A percentile compares a stretch with the other conserved stretches of the same genome.
Evolutionary conservation across 2,329 filamentous ascomycete species (phyloP).

Genomic region (Taxawa tesnikishii): DNA sequence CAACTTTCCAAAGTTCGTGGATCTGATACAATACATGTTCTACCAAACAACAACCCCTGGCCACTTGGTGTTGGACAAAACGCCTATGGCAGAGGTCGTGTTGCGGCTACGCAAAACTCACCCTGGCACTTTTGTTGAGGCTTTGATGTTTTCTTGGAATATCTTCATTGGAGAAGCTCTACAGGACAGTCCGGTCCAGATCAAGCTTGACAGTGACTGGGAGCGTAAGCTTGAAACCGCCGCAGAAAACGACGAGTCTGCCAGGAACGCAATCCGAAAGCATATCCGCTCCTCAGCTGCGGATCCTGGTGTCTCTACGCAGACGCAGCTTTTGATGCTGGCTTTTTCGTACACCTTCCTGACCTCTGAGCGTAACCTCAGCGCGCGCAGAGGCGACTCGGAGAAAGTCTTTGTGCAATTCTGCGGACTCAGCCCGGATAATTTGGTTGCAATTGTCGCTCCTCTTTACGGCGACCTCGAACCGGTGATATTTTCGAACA

Average conservation of each 20-base stretch:
- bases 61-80: conserved; percentile 1
- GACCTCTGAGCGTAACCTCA: background rate
- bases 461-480: conserved; percentile 41
- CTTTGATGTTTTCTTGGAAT: conserved; percentile 56
- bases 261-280: conserved; percentile 45
- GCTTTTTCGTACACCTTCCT: conserved; percentile 6
- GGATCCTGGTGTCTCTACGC: conserved; percentile 13
- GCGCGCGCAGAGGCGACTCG: conserved; percentile 5
- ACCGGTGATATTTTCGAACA: conserved; percentile 56
- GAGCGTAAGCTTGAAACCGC: conserved; percentile 64
- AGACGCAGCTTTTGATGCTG: conserved; percentile 7
- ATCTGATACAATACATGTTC: conserved; percentile 21
- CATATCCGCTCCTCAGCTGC: conserved; percentile 31
- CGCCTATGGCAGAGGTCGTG: background rate
- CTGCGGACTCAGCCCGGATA: conserved; percentile 42
- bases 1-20: conserved; percentile 30
- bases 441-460: conserved; percentile 38
- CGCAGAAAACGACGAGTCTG: conserved; percentile 56
- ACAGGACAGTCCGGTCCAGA: conserved; percentile 23
- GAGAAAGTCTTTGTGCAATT: conserved; percentile 39
- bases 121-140: conserved; percentile 49
- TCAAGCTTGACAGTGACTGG: conserved; percentile 68
- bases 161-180: conserved; percentile 49
- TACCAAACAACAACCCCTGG: conserved; percentile 2
- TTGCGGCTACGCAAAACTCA: conserved; percentile 6